Evolutionary conservation across 2,329 filamentous ascomycete species (phyloP), one percentile per base, ranked within the genome.

Genomic region (Penicillium hordei): DNA sequence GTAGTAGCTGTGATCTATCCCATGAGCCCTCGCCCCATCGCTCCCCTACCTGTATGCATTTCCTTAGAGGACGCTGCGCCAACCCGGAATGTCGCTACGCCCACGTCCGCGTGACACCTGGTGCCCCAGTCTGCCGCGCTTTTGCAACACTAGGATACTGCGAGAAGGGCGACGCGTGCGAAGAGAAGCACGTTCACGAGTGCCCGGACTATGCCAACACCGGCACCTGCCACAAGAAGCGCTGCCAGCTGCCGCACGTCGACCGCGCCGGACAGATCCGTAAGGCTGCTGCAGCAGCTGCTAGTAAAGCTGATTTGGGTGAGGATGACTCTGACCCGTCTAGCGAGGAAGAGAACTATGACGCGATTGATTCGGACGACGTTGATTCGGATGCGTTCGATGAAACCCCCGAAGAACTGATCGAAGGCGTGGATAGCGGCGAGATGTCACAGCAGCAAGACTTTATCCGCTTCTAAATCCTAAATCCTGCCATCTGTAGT

Each of bases 151-250:
- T 93, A 70, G 93, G 94, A 52, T 97, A 92, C 76, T 97, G 94
- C 79, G 87, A 89, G 60, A 90, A 89, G 72, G 94, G 93, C 60
- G 82, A 83, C 55, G 77, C 82, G 55, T 97, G 94, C 76, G 77
- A 85, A 59, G 86, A 94, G 63, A 89, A 92, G 60, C 94, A 99
- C 79, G 89, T 93, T 57, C 89, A 89, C 77, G 93, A 97, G 76
- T 97, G 94, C 76, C 93, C 94, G 61, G 90, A 96, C 74, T 97
- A 95, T 80, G 90, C 91, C 83, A 96, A 96, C 77, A 91, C 85
- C 60, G 93, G 93, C 68, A 81, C 82, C 61, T 99, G 94, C 84
- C 87, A 86, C 73, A 86, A 84, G 73, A 86, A 88, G 76, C 87
- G 88, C 65, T 97, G 93, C 81, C 89, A 89, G 72, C 83, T 96